Base-by-base conservation (phyloP, 2,329 filamentous ascomycete genomes). In the Didymella pinodella region DNA sequence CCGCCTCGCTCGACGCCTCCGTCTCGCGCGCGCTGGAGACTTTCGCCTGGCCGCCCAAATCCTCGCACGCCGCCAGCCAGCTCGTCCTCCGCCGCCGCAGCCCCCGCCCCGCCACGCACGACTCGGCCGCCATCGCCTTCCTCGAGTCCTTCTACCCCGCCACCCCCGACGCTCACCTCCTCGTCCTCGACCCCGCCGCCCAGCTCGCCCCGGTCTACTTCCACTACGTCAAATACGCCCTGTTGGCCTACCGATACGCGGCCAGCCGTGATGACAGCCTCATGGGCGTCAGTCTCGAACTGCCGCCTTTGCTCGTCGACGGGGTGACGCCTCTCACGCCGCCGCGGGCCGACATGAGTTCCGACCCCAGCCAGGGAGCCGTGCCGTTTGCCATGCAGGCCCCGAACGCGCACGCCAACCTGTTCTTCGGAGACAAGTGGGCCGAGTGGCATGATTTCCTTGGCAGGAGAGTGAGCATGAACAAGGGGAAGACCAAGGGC, bases 401-500 rank as follows among this genome's bases (percentile, higher is more conserved):
- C 2, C 93, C 94, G 5, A 90, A 88, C 64, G 91, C 89, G 70
- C 90, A 95, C 63, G 93, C 94, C 0, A 86, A 88, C 11, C 82
- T 99, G 10, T 89, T 94, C 73, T 88, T 95, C 55, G 93, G 93
- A 43, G 86, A 92, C 47, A 93, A 90, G 71, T 99, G 95, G 95
- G 80, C 86, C 12, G 91, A 96, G 66, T 84, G 97, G 10, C 93
- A 97, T 73, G 85, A 87, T 11, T 95, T 96, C 67, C 84, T 96
- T 2, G 86, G 90, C 11, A 83, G 85, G 47, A 81, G 88, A 7
- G 79, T 93, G 10, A 65, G 73, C 14, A 70, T 74, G 74, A 71
- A 59, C 40, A 25, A 2, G 2, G n/a, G 2, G 2, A 16, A 12
- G 2, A 16, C 10, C 25, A 49, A 62, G 48, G 52, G 58, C 18